A percentile compares a stretch with the other conserved stretches of the same genome.
These are phyloP conservation scores for Cytospora mali DNA, from an alignment of 2,329 filamentous ascomycete genomes.

Conservation along the genomic window DNA sequence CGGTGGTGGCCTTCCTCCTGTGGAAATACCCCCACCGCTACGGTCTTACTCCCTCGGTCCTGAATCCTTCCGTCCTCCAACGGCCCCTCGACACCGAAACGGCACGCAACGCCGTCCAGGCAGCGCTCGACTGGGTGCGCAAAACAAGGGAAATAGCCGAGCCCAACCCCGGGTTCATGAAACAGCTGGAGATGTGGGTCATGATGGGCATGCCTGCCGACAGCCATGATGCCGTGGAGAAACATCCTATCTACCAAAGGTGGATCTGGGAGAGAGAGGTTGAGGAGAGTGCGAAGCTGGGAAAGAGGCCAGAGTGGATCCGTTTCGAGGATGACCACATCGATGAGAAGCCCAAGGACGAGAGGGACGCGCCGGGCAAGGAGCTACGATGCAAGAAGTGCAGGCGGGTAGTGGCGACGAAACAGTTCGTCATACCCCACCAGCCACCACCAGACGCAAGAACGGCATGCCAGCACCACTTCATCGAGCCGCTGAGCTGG, in stretches of 20 bases:
- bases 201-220: slow-evolving; percentile 77
- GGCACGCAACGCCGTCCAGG: slow-evolving; percentile 51
- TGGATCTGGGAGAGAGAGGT: slow-evolving; percentile 61
- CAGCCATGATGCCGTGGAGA: slow-evolving; percentile 55
- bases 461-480: slow-evolving; percentile 75
- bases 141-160: slow-evolving; percentile 76
- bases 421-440: slow-evolving; percentile 69
- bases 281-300: slow-evolving; percentile 64
- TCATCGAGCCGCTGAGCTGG: slow-evolving; percentile 91
- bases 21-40: slow-evolving; percentile 62
- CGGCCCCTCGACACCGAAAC: slow-evolving; percentile 36
- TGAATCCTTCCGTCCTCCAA: slow-evolving; percentile 35
- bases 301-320: slow-evolving; percentile 79
- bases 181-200: slow-evolving; percentile 84
- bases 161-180: slow-evolving; percentile 90
- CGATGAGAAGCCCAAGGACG: slow-evolving; percentile 47
- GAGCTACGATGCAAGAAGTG: slow-evolving; percentile 91
- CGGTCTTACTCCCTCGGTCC: slow-evolving; percentile 46
- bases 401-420: slow-evolving; percentile 63
- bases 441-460: slow-evolving; percentile 34
- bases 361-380: slow-evolving; percentile 19
- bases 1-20: slow-evolving; percentile 83
- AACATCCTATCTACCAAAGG: slow-evolving; percentile 77
- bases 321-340: slow-evolving; percentile 73
- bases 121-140: slow-evolving; percentile 70